Percentiles rank a stretch among this genome's conserved stretches.
phyloP scores from a whole-genome alignment of 441 rosid genomes.

The Biscutella laevigata region DNA sequence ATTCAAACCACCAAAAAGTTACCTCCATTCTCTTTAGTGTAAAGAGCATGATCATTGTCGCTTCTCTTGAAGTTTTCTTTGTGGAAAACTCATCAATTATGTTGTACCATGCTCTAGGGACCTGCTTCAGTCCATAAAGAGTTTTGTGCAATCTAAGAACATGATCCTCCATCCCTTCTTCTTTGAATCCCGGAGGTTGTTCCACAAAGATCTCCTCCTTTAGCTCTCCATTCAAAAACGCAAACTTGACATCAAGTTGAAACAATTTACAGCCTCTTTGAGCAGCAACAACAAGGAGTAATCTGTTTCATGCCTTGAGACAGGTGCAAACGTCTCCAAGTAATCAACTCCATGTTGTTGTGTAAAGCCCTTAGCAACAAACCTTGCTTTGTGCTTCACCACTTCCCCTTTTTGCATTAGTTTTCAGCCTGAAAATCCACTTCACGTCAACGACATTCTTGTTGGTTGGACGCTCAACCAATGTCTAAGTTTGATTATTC shows the following conservation, averaged over 20 bases:
- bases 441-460: background rate
- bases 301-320: conserved; percentile 3
- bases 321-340: background rate
- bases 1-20: background rate
- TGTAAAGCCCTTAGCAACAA: background rate
- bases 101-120: background rate
- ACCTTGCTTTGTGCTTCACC: background rate
- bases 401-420: background rate
- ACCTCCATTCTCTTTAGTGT: rapidly evolving
- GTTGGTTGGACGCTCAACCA: background rate
- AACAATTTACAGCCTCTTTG: background rate
- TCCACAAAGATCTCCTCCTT: background rate
- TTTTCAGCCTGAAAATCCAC: background rate
- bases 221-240: background rate
- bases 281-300: background rate
- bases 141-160: background rate
- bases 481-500: background rate
- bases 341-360: background rate
- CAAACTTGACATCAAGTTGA: background rate
- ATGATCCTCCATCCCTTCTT: background rate
- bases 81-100: background rate
- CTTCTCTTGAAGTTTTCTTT: background rate
- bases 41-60: background rate
- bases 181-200: background rate
- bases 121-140: background rate